Base-by-base conservation (phyloP, 2,329 filamentous ascomycete species). In the Pseudogymnoascus sp. region DNA sequence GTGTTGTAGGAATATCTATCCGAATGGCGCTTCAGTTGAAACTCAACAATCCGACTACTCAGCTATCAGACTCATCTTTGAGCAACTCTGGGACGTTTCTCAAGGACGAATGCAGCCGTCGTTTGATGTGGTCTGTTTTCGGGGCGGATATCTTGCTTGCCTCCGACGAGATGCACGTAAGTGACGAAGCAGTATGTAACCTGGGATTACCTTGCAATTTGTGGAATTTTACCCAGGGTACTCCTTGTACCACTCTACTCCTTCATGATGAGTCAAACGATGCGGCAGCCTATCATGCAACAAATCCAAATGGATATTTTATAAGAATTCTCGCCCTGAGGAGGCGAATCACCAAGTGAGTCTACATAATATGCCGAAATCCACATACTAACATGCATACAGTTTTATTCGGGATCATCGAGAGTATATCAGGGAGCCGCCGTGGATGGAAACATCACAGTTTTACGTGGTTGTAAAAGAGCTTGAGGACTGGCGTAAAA, bases 181-280 rank as follows among this genome's bases (percentile, higher is more conserved):
- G 44, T 44, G 60, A 62, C 10, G 26, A 40, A 31, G 38, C 36
- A 15, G 60, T 62, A 13, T 15, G n/a, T 47, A 33, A 33, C 10
- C 19, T 62, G 23, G 38, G 38, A 21, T 44, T 47, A 42, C 60
- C 60, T 62, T 62, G 60, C 60, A 62, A 47, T 33, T 11, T 62
- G 36, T 62, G 60, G 60, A 62, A 62, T 62, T 62, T 62, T 44
- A 47, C 60, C 44, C 60, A 62, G 17, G 60, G 38, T 10, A 44
- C 60, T 31, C 60, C 60, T 4, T 62, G 60, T 62, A 47, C 31
- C 5, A 62, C 60, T 4, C n/a, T 62, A 8, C 38, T 28, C 4
- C 38, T 62, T 13, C 60, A 53, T 23, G 60, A 62, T 19, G 44
- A 62, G 36, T 23, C 26, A 11, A 31, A 62, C 19, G 38, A 62